A percentile compares a stretch with the other conserved stretches of the same genome.
Evolutionary conservation across 495 filamentous ascomycete species (phyloP).

Genomic region (Aspergillus homomorphus): DNA sequence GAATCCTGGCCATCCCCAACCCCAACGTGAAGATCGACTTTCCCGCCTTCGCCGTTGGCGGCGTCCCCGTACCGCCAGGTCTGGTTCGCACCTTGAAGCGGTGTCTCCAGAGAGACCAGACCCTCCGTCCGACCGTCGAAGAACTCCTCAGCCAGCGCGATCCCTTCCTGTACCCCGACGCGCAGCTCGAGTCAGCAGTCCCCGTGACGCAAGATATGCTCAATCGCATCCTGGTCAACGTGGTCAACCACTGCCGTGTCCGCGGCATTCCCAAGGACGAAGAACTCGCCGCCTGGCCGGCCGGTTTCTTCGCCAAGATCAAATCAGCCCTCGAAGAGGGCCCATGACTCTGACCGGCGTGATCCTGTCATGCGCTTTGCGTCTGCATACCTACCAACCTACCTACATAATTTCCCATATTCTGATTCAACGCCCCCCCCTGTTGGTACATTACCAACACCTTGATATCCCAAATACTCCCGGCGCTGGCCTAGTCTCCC

Average conservation of each 20-base stretch:
- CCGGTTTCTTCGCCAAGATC: constrained; percentile 61
- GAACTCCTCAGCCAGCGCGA: constrained; percentile 70
- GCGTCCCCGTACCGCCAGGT: constrained; percentile 63
- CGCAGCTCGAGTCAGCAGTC: constrained; percentile 58
- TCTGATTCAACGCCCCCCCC: constrained; percentile 9
- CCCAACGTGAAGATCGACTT: constrained; percentile 80
- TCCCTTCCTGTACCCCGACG: constrained; percentile 78
- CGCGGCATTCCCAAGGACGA: constrained; percentile 64
- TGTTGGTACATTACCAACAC: not conserved
- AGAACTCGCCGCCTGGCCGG: constrained; percentile 70
- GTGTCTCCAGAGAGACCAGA: constrained; percentile 78
- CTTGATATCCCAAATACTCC: constrained; percentile 19
- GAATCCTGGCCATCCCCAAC: constrained; percentile 82
- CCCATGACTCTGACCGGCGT: constrained; percentile 20
- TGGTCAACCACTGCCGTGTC: constrained; percentile 69
- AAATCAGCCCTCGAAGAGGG: constrained; percentile 59
- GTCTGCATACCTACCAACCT: no score
- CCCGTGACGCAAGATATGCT: constrained; percentile 76
- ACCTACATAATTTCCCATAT: constrained; percentile 18
- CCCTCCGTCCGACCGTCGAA: constrained; percentile 70
- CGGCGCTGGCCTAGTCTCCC: not conserved
- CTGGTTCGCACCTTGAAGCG: constrained; percentile 70
- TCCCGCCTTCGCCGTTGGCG: constrained; percentile 71
- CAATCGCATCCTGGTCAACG: constrained; percentile 69
- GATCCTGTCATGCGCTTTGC: not conserved